Evolutionary conservation across 140 eudicot genomes (phyloP).

Genomic region (Cichorium intybus): DNA sequence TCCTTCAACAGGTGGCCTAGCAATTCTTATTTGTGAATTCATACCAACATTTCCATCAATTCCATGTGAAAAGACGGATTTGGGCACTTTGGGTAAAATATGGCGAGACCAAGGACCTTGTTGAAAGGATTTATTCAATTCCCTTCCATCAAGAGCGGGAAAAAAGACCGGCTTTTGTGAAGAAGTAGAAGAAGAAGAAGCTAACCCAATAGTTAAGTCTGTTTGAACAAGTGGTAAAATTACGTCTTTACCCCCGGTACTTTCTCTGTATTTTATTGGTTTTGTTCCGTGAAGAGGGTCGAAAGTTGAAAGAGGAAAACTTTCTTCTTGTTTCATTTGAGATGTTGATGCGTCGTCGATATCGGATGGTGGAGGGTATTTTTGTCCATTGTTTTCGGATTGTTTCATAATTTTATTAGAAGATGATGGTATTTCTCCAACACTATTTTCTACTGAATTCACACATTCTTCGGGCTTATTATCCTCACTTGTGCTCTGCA

Average conservation of each 20-base stretch:
- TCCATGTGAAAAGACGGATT: slow-evolving; percentile 46
- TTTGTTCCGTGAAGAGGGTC: slow-evolving; percentile 33
- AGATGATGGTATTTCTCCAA: slow-evolving; percentile 33
- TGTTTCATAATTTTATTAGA: slow-evolving; percentile 38
- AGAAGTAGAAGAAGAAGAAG: slow-evolving; percentile 52
- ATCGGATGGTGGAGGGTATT: slow-evolving; percentile 10
- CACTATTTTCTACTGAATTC: slow-evolving; percentile 35
- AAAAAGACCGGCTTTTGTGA: slow-evolving; percentile 33
- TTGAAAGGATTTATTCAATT: slow-evolving; percentile 44
- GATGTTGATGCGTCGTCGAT: slow-evolving; percentile 33
- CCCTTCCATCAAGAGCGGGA: slow-evolving; percentile 45
- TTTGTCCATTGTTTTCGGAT: slow-evolving; percentile 13
- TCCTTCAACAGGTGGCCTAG: slow-evolving; percentile 94
- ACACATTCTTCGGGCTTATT: slow-evolving; percentile 44
- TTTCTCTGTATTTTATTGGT: slow-evolving; percentile 23
- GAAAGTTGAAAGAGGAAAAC: slow-evolving; percentile 33
- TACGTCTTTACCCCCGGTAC: slow-evolving; percentile 32
- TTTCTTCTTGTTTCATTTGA: slow-evolving; percentile 45
- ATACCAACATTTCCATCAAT: slow-evolving; percentile 44
- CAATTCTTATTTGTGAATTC: slow-evolving; percentile 68
- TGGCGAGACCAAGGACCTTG: slow-evolving; percentile 60
- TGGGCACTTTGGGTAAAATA: slow-evolving; percentile 66
- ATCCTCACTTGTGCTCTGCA: slow-evolving; percentile 53
- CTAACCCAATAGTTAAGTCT: slow-evolving; percentile 69
- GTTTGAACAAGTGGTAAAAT: slow-evolving; percentile 52